Conservation (phyloP, 1,284 basidiomycete species). For the Fomitopsis palustris region DNA sequence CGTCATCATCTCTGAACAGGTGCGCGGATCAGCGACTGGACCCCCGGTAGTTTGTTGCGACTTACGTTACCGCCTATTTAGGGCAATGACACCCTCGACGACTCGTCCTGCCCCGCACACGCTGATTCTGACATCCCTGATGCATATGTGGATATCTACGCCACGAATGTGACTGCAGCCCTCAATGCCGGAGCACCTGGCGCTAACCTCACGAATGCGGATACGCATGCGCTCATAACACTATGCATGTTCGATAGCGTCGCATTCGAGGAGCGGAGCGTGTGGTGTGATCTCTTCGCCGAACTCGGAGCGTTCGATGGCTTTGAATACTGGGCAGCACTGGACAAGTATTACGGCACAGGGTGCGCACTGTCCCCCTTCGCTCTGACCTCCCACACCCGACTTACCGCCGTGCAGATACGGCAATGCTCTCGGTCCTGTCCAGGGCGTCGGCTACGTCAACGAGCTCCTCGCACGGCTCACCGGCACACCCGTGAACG, state of each 20-base stretch:
- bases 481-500: conserved; percentile 53
- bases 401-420: conserved; percentile 37
- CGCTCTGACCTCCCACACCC: neutral
- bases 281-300: conserved; percentile 72
- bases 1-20: conserved; percentile 50
- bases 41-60: neutral
- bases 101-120: conserved; percentile 58
- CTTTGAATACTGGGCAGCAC: conserved; percentile 69
- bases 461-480: conserved; percentile 83
- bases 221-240: conserved; percentile 62
- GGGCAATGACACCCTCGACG: conserved; percentile 74
- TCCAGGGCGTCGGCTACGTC: conserved; percentile 80
- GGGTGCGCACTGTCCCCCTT: conserved; percentile 42
- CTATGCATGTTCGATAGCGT: conserved; percentile 79
- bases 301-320: conserved; percentile 49
- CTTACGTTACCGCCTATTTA: conserved; percentile 12
- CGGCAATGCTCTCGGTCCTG: conserved; percentile 61
- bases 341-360: conserved; percentile 75
- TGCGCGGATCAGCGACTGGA: conserved; percentile 24
- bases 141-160: conserved; percentile 55
- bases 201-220: conserved; percentile 52
- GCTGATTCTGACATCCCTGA: conserved; percentile 39
- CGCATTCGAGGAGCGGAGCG: conserved; percentile 48
- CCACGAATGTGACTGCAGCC: conserved; percentile 52
- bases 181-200: conserved; percentile 62